Evolutionary conservation across 2,329 filamentous ascomycete species (phyloP), one percentile per base, ranked within the genome.

Genomic region (Simplicillium aogashimaense): DNA sequence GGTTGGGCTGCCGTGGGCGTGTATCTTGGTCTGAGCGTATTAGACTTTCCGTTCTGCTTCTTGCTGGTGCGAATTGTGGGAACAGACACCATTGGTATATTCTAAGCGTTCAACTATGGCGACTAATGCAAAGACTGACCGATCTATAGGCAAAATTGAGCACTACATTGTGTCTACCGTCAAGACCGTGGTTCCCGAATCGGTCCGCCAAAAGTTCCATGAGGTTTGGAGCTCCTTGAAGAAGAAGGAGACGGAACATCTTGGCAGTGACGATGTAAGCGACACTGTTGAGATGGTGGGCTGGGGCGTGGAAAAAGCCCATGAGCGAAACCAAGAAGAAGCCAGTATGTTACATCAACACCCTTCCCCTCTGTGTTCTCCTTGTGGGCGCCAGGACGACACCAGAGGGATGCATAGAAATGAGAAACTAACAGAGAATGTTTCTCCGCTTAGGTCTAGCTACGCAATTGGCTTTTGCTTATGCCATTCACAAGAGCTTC

Each of bases 41-140:
- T 95, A 38, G 92, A 98, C 63, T 94, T 97, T 49, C 92, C 92
- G 1, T 86, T 97, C 57, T 97, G 90, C 65, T 98, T 95, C 65
- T 64, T 94, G 40, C 78, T 92, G 9, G 92, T 98, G 36, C 76
- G 82, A 42, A 67, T 80, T 39, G 73, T 95, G 2, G 92, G 92
- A 13, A 85, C 86, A 0, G 92, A 98, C 18, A 76, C 76, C 41
- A 92, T 98, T 53, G 89, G 87, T 72, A 62, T 66, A 45, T 35
- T 37, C 7, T 25, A 38, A 39, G 39, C 38, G 46, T 13, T 43
- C 18, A 33, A 12, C 37, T 29, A 44, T 28, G 12, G 35, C 18
- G 28, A 14, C n/a, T 36, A 46, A 43, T 48, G 47, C 46, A 47
- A 53, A 30, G 14, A n/a, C 20, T 29, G 13, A 18, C 14, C 18